These are phyloP conservation scores for Leishmania major DNA, from an alignment of 208 protist genomes.

Conservation along the genomic window DNA sequence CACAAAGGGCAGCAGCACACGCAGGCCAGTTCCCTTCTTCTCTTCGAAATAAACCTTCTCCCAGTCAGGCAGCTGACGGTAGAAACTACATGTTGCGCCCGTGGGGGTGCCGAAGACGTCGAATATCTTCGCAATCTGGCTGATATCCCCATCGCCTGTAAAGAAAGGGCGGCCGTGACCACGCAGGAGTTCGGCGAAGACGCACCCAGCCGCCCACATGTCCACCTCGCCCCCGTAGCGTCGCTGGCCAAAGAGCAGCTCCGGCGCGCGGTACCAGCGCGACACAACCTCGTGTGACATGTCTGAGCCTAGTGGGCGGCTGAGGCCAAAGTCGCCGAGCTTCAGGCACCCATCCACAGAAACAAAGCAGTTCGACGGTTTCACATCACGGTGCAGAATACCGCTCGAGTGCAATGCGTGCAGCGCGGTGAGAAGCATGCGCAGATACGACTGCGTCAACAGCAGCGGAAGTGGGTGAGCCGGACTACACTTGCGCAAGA, in stretches of 20 bases:
- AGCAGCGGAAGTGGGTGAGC: slow-evolving; percentile 30
- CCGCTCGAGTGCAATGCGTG: slow-evolving; percentile 56
- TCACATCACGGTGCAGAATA: slow-evolving; percentile 90
- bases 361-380: slow-evolving; percentile 90
- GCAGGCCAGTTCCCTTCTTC: slow-evolving; percentile 42
- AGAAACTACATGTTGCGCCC: slow-evolving; percentile 80
- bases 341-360: slow-evolving; percentile 75
- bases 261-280: slow-evolving; percentile 99
- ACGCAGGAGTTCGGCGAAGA: slow-evolving; percentile 98
- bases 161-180: slow-evolving; percentile 92
- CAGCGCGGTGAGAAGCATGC: slow-evolving; percentile 72
- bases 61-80: slow-evolving; percentile 94
- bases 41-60: slow-evolving; percentile 84
- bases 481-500: slow-evolving; percentile 40
- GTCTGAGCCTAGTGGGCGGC: slow-evolving; percentile 83
- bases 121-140: slow-evolving; percentile 90
- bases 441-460: slow-evolving; percentile 36
- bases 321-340: slow-evolving; percentile 95
- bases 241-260: slow-evolving; percentile 96
- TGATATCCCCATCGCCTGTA: slow-evolving; percentile 79
- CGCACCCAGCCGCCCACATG: slow-evolving; percentile 96
- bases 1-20: slow-evolving; percentile 67
- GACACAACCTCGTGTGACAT: slow-evolving; percentile 96
- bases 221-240: slow-evolving; percentile 95
- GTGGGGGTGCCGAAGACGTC: slow-evolving; percentile 97